These are phyloP conservation scores for Favolaschia claudopus DNA, from an alignment of 768 basidiomycete species.

Conservation along the genomic window DNA sequence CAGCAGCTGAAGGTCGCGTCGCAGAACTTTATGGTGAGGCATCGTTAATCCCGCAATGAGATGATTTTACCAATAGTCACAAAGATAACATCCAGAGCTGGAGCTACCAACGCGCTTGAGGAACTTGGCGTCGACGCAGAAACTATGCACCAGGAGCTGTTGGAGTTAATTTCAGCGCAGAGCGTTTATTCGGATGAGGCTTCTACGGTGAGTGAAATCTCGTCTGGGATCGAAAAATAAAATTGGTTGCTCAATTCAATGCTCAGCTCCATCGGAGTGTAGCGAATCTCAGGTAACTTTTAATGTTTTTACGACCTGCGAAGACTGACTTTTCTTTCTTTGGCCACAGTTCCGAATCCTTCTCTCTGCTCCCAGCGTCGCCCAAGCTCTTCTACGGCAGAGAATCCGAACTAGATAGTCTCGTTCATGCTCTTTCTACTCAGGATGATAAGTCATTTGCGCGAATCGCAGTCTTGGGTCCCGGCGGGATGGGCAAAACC, in stretches of 20 bases:
- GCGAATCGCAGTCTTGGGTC: no score
- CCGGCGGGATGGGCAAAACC: no score
- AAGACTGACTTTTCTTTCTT: neutral
- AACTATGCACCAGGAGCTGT: slow-evolving; percentile 8
- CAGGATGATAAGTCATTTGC: no score
- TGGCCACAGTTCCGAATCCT: neutral
- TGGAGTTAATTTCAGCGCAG: slow-evolving; percentile 4
- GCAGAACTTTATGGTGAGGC: neutral
- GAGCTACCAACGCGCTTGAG: neutral
- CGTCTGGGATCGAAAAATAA: neutral
- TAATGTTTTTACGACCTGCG: neutral
- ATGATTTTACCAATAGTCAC: neutral
- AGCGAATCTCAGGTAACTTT: neutral
- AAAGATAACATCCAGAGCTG: neutral
- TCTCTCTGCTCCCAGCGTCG: neutral
- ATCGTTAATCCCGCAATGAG: neutral
- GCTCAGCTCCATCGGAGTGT: no score
- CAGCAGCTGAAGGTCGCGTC: neutral
- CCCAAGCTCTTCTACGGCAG: slow-evolving; percentile 8
- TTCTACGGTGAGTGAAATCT: neutral
- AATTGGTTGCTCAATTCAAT: no score
- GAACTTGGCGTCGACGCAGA: neutral
- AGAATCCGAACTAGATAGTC: neutral
- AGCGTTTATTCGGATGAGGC: neutral
- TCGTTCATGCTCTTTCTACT: neutral